phyloP scores from a whole-genome alignment of 345 rosid species.

The Pistacia integerrima region DNA sequence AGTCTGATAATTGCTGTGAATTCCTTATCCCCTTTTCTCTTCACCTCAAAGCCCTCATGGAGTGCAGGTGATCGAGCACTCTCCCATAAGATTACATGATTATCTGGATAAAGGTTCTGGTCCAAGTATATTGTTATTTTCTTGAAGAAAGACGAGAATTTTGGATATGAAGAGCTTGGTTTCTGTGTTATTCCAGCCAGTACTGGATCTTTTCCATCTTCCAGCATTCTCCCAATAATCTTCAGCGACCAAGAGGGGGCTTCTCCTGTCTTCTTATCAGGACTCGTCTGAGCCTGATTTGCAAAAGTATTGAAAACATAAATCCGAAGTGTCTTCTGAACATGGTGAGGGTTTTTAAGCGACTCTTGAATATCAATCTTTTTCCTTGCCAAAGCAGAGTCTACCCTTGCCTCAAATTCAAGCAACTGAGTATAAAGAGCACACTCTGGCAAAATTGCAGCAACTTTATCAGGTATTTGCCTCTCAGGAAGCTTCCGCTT shows the following conservation, averaged over 20 bases:
- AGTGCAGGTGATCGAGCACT: slow-evolving; percentile 53
- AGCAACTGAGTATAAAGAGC: slow-evolving; percentile 54
- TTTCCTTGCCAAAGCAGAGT: slow-evolving; percentile 53
- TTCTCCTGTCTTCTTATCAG: slow-evolving; percentile 33
- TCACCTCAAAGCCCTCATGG: slow-evolving; percentile 65
- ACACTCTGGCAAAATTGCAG: slow-evolving; percentile 50
- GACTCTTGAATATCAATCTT: slow-evolving; percentile 50
- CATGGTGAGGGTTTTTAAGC: slow-evolving; percentile 45
- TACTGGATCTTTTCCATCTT: slow-evolving; percentile 59
- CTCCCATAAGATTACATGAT: slow-evolving; percentile 61
- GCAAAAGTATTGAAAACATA: slow-evolving; percentile 55
- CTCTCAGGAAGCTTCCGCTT: slow-evolving; percentile 50
- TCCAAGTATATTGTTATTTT: slow-evolving; percentile 61
- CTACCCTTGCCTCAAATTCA: slow-evolving; percentile 55
- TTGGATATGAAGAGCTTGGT: slow-evolving; percentile 30
- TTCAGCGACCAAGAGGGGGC: slow-evolving; percentile 62
- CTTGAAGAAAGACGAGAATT: slow-evolving; percentile 59
- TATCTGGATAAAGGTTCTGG: slow-evolving; percentile 57
- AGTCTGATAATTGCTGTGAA: slow-evolving; percentile 54
- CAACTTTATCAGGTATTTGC: slow-evolving; percentile 55
- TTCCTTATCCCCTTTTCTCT: slow-evolving; percentile 64
- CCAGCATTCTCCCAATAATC: slow-evolving; percentile 58
- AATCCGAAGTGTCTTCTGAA: slow-evolving; percentile 47
- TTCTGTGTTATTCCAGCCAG: slow-evolving; percentile 42
- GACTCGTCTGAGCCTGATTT: slow-evolving; percentile 36